Base-by-base conservation (phyloP, 2,329 filamentous ascomycete genomes). In the Lachnellula arida region DNA sequence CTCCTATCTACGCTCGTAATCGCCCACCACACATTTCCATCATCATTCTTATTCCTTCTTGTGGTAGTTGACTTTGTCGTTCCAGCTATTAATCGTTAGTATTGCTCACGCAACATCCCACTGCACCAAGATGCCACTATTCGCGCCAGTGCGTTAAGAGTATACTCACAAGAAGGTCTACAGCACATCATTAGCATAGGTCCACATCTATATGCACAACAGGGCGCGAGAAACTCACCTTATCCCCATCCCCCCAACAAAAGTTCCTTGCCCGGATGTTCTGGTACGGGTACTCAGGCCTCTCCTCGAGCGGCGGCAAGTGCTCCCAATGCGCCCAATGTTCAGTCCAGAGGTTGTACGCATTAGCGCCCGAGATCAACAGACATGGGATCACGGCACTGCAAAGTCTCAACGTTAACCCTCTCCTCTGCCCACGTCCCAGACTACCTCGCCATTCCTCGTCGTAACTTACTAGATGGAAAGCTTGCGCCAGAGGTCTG, bases 261-360 rank as follows among this genome's bases (percentile, higher is more conserved):
- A 77, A 99, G 84, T 96, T 97, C 87, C 94, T 97, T 74, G 84
- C 83, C 73, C 94, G 89, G 75, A 99, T 89, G 82, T 99, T 99
- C 84, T 96, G 90, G 85, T 96, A 99, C 58, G 91, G 79, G 78
- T 97, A 99, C 80, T 97, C 90, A 69, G 82, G 77, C 71, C 89
- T 88, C 79, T 99, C 94, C 80, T 96, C 91, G 66, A 93, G 80
- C 64, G 94, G 89, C 59, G 88, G 84, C 75, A 89, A 77, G 78
- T 97, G 93, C 52, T 75, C 77, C 84, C 88, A 91, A 82, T 99
- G 94, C 77, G 95, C 89, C 93, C 93, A 97, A 78, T 99, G 94
- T 79, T 95, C 90, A 69, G 84, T 86, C 91, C 91, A 99, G 62
- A 96, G 85, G 71, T 86, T 85, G 74, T 88, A 96, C 68, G 92